Evolutionary conservation across 2,329 filamentous ascomycete genomes (phyloP).

Genomic region (Paraconiothyrium brasiliense): DNA sequence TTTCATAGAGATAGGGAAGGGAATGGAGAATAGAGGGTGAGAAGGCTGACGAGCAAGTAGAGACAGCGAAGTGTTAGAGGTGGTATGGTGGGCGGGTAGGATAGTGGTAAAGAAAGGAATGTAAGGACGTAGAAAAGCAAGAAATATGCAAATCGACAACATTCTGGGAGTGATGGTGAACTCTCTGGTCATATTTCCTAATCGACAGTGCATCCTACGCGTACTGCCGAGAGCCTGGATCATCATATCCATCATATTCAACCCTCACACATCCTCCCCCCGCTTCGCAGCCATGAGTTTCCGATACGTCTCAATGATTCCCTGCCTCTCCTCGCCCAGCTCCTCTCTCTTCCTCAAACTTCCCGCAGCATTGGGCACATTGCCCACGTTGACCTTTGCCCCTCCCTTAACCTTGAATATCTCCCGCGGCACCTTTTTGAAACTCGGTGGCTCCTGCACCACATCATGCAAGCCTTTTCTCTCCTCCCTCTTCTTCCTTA

Average conservation of each 20-base stretch:
- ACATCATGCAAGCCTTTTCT: slow-evolving; percentile 68
- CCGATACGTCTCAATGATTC: slow-evolving; percentile 78
- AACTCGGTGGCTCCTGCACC: slow-evolving; percentile 78
- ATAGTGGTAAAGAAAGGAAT: too few species aligned
- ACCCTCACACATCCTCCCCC: slow-evolving; percentile 12
- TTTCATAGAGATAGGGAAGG: neutral
- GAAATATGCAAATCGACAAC: too few species aligned
- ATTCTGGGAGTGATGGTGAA: too few species aligned
- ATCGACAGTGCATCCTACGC: too few species aligned
- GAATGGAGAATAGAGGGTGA: neutral
- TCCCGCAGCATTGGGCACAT: slow-evolving; percentile 74
- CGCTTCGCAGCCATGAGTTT: slow-evolving; percentile 66
- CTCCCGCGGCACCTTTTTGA: slow-evolving; percentile 69
- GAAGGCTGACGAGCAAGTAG: neutral
- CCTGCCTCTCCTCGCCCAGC: slow-evolving; percentile 72
- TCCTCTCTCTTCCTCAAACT: slow-evolving; percentile 78
- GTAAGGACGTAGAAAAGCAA: too few species aligned
- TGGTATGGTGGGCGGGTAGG: too few species aligned
- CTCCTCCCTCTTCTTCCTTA: slow-evolving; percentile 67
- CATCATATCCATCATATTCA: too few species aligned
- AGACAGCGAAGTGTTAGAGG: neutral
- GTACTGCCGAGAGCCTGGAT: too few species aligned
- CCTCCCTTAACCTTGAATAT: slow-evolving; percentile 72
- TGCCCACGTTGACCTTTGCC: slow-evolving; percentile 71
- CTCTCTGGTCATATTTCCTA: too few species aligned